phyloP scores from a whole-genome alignment of 2,329 filamentous ascomycete genomes.

The Corinectria fuckeliana region DNA sequence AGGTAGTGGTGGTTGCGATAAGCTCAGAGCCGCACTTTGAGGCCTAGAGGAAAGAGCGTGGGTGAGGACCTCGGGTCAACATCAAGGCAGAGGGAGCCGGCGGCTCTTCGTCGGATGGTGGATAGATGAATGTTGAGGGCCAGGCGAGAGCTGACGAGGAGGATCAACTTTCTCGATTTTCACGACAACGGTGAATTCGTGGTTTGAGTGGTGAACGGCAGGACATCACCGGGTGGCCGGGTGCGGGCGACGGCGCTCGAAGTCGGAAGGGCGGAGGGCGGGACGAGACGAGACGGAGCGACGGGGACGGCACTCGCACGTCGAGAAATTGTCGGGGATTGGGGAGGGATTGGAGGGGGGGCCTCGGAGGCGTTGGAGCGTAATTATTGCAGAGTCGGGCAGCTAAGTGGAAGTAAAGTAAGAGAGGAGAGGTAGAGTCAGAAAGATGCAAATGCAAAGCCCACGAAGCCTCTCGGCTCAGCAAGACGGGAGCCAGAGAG shows the following conservation, averaged over 20 bases:
- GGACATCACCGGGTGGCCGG: constrained; percentile 11
- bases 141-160: neutral
- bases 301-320: neutral
- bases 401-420: neutral
- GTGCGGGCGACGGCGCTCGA: constrained; percentile 7
- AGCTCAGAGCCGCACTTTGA: constrained; percentile 29
- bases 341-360: neutral
- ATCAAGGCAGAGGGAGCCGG: constrained; percentile 23
- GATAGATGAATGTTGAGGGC: neutral
- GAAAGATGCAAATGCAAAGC: neutral
- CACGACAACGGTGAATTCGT: neutral
- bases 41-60: constrained; percentile 18
- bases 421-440: neutral
- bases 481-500: constrained; percentile 4
- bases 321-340: neutral
- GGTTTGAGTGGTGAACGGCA: constrained; percentile 8
- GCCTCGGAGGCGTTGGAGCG: neutral
- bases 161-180: constrained; percentile 21
- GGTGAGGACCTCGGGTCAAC: constrained; percentile 21
- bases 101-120: neutral
- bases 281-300: neutral
- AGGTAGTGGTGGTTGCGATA: constrained; percentile 3
- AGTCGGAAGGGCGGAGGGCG: neutral
- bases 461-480: constrained; percentile 14
- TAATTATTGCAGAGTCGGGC: neutral